These are phyloP conservation scores for Rhytidiadelphus loreus DNA, from an alignment of 225 moss, liverwort and hornwort genomes.

Conservation along the genomic window DNA sequence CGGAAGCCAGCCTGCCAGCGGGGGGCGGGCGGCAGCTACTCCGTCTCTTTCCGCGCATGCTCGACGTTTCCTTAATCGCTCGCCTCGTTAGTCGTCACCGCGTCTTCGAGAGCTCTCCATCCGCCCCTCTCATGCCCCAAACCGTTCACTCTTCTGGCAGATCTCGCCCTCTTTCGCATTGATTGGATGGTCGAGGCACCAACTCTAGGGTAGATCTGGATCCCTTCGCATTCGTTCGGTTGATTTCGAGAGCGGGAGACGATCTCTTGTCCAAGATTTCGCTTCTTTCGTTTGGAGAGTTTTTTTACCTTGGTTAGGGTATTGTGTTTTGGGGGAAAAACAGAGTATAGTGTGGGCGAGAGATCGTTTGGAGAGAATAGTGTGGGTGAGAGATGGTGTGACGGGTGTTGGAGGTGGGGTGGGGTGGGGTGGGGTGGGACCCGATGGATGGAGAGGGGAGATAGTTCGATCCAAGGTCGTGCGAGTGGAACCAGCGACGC, in stretches of 20 bases:
- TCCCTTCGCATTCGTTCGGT: background rate
- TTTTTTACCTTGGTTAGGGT: background rate
- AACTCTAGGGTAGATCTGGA: background rate
- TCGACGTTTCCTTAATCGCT: background rate
- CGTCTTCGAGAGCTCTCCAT: background rate
- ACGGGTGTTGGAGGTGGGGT: background rate
- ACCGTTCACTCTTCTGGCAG: background rate
- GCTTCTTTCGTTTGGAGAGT: background rate
- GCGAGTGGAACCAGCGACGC: background rate
- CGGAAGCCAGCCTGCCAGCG: background rate
- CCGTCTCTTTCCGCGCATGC: conserved; percentile 7
- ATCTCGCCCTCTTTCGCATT: background rate
- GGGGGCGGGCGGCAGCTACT: conserved; percentile 19
- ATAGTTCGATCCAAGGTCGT: background rate
- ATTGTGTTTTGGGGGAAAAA: background rate
- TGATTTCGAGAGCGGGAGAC: background rate
- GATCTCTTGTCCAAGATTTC: background rate
- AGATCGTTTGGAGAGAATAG: background rate
- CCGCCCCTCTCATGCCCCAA: background rate
- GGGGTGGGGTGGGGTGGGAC: conserved; percentile 2
- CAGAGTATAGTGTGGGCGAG: background rate
- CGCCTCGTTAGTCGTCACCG: background rate
- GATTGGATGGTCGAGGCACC: background rate
- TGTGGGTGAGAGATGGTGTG: background rate
- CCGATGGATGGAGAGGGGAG: conserved; percentile 30